These are phyloP conservation scores for Emergomyces africanus DNA, from an alignment of 2,329 filamentous ascomycete genomes.

Conservation along the genomic window DNA sequence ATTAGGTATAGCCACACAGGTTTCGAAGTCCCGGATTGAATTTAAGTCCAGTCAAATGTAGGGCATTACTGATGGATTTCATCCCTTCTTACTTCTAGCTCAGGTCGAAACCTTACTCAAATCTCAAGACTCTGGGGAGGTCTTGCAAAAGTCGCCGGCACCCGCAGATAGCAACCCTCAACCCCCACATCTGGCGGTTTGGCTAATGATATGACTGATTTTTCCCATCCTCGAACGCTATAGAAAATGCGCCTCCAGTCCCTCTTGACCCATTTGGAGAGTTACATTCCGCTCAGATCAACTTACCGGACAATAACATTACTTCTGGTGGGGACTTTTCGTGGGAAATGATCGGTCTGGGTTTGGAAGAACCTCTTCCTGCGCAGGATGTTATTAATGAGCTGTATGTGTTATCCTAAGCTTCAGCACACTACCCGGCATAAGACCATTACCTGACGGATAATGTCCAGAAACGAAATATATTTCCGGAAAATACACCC, in stretches of 20 bases:
- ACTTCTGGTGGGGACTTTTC: constrained; percentile 40
- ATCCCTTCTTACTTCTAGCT: constrained; percentile 39
- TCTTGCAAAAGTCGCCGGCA: not conserved
- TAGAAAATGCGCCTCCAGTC: not conserved
- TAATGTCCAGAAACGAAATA: constrained; percentile 51
- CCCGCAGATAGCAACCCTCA: constrained; percentile 13
- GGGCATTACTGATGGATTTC: not conserved
- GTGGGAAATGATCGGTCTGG: constrained; percentile 78
- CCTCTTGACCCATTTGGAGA: not conserved
- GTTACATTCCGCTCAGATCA: constrained; percentile 9
- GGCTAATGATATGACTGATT: not conserved
- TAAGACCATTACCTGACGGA: constrained; percentile 12
- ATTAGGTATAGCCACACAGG: constrained; percentile 55
- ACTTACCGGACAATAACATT: constrained; percentile 14
- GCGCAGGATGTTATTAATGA: constrained; percentile 73
- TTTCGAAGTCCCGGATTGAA: not conserved
- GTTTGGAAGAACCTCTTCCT: constrained; percentile 70
- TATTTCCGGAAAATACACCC: constrained; percentile 88
- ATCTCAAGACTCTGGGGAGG: constrained; percentile 49
- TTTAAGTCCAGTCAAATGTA: not conserved
- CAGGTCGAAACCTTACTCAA: constrained; percentile 89
- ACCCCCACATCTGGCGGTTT: constrained; percentile 11
- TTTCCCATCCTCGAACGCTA: not conserved
- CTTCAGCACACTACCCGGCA: not conserved
- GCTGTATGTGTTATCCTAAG: constrained; percentile 40